These are phyloP conservation scores for Penicillium psychrofluorescens DNA, from an alignment of 495 filamentous ascomycete species.

Conservation along the genomic window DNA sequence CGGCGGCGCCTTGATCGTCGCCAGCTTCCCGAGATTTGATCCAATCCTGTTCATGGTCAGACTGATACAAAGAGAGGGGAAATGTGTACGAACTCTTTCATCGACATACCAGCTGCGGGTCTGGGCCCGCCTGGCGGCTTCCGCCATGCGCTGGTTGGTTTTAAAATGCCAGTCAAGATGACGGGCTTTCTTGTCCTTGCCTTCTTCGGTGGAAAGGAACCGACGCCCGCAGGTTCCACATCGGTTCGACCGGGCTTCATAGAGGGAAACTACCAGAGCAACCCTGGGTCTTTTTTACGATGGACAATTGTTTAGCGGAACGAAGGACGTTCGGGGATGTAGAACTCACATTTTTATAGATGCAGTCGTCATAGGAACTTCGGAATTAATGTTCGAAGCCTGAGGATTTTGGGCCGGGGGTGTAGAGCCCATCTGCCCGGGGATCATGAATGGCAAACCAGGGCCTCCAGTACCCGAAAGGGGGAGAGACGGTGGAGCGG, in stretches of 20 bases:
- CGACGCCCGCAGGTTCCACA: slow-evolving; percentile 89
- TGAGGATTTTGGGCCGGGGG: slow-evolving; percentile 26
- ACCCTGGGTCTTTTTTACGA: slow-evolving; percentile 58
- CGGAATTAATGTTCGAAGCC: slow-evolving; percentile 35
- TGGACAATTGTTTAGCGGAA: not conserved
- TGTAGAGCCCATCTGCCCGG: slow-evolving; percentile 32
- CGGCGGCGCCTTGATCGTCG: slow-evolving; percentile 48
- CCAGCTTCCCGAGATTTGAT: slow-evolving; percentile 71
- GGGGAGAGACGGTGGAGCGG: slow-evolving; percentile 21
- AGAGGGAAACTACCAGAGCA: slow-evolving; percentile 62
- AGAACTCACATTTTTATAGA: slow-evolving; percentile 71
- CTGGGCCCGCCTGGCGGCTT: slow-evolving; percentile 72
- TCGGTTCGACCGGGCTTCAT: slow-evolving; percentile 71
- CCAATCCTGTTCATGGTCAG: slow-evolving; percentile 59
- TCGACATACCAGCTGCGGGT: slow-evolving; percentile 91
- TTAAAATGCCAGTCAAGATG: slow-evolving; percentile 98
- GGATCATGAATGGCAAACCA: slow-evolving; percentile 33
- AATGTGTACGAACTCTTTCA: slow-evolving; percentile 62
- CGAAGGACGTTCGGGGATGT: no score
- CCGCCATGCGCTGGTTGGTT: slow-evolving; percentile 81
- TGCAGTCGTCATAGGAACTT: slow-evolving; percentile 60
- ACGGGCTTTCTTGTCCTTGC: slow-evolving; percentile 75
- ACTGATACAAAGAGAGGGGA: not conserved
- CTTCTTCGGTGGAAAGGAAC: slow-evolving; percentile 69
- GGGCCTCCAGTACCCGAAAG: slow-evolving; percentile 15